phyloP scores from a whole-genome alignment of 345 rosid genomes.

The Corchorus capsularis region DNA sequence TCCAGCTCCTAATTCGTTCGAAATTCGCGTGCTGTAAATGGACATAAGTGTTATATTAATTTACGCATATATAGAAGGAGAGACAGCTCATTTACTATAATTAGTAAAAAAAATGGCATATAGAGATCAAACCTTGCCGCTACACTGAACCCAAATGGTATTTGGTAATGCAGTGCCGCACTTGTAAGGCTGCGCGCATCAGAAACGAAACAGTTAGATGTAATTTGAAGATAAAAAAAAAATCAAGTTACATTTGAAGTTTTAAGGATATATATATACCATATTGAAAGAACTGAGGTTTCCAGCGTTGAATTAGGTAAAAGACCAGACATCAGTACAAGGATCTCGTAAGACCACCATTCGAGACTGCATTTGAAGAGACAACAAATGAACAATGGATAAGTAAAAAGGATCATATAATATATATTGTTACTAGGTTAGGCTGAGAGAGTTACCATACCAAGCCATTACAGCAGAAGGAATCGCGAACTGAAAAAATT shows the following conservation, averaged over 20 bases:
- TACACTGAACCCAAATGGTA: conserved; percentile 37
- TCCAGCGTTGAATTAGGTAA: conserved; percentile 54
- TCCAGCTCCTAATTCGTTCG: conserved; percentile 48
- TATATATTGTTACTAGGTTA: not conserved
- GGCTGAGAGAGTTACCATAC: conserved; percentile 52
- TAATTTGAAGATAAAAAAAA: not conserved
- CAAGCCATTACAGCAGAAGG: conserved; percentile 60
- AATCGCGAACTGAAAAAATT: conserved; percentile 33
- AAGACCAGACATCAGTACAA: conserved; percentile 52
- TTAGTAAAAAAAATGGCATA: not conserved
- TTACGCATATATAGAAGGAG: not conserved
- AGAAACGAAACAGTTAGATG: not conserved
- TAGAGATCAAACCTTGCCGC: conserved; percentile 30
- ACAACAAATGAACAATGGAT: not conserved
- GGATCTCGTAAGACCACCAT: conserved; percentile 62
- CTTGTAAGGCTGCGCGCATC: conserved; percentile 30
- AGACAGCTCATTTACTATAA: not conserved
- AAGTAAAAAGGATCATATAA: not conserved
- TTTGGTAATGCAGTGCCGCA: conserved; percentile 32
- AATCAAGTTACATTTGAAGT: not conserved
- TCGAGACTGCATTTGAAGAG: conserved; percentile 41
- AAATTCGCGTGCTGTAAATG: conserved; percentile 38
- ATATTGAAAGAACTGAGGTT: conserved; percentile 58
- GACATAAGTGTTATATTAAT: too few species aligned
- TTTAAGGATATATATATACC: conserved; percentile 30